Percentiles rank a stretch among this genome's conserved stretches.
Evolutionary conservation across 805 yeast species (phyloP).

Genomic region (Nakazawaea peltata): DNA sequence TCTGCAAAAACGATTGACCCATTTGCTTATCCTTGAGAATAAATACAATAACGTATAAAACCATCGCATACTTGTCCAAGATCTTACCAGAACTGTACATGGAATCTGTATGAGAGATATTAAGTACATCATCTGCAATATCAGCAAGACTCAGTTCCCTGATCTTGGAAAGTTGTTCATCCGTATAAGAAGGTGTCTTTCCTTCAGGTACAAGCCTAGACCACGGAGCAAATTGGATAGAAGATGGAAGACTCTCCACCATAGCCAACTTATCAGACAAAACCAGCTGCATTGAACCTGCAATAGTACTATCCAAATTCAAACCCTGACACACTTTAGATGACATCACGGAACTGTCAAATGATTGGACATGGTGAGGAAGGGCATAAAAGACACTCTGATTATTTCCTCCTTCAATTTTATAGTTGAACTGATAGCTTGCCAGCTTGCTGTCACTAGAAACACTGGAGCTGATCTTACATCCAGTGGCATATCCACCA

Average conservation of each 20-base stretch:
- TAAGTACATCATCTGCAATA: conserved; percentile 40
- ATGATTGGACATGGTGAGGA: conserved; percentile 42
- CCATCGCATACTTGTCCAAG: conserved; percentile 81
- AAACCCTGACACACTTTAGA: conserved; percentile 15
- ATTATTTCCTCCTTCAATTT: conserved; percentile 18
- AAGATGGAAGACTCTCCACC: conserved; percentile 21
- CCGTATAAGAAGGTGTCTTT: conserved; percentile 6
- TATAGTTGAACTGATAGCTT: conserved; percentile 35
- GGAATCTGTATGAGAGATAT: conserved; percentile 52
- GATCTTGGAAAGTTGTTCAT: conserved; percentile 24
- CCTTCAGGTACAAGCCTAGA: conserved; percentile 25
- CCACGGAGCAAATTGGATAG: conserved; percentile 51
- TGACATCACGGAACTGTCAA: conserved; percentile 16
- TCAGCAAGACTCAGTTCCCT: conserved; percentile 38
- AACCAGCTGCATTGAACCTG: conserved; percentile 44
- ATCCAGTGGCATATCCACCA: conserved; percentile 22
- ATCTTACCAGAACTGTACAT: conserved; percentile 87
- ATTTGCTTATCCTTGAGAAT: conserved; percentile 48
- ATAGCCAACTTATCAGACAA: conserved; percentile 24
- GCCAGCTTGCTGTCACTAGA: conserved; percentile 22
- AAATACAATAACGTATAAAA: conserved; percentile 61
- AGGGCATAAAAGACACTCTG: conserved; percentile 36
- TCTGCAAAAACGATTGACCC: conserved; percentile 44
- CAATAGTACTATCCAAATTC: conserved; percentile 42
- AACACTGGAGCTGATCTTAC: neutral